Conservation (phyloP, 2,329 filamentous ascomycete genomes). For the Rhinocladiella similis region DNA sequence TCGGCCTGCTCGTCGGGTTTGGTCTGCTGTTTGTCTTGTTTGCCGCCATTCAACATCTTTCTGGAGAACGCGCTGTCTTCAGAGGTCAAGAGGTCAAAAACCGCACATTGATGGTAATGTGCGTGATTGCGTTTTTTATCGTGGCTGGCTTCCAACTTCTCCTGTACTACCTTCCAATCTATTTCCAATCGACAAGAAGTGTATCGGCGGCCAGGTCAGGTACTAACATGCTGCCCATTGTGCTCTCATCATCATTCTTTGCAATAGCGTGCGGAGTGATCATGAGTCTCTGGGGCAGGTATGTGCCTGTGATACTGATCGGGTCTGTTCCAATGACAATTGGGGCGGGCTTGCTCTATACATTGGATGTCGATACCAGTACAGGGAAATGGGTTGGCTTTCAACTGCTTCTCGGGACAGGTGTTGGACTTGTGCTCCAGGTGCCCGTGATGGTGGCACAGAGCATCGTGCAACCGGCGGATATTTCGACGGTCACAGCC, state of each 20-base stretch:
- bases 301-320: slow-evolving; percentile 29
- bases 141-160: slow-evolving; percentile 37
- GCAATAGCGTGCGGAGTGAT: slow-evolving; percentile 35
- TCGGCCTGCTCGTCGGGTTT: slow-evolving; percentile 33
- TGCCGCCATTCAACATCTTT: slow-evolving; percentile 33
- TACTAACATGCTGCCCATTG: slow-evolving; percentile 43
- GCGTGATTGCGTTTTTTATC: slow-evolving; percentile 38
- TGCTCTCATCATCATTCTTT: slow-evolving; percentile 37
- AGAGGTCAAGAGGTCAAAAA: slow-evolving; percentile 37
- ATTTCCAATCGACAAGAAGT: slow-evolving; percentile 46
- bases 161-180: slow-evolving; percentile 46
- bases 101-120: slow-evolving; percentile 36
- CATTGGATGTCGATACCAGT: slow-evolving; percentile 29
- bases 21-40: slow-evolving; percentile 25
- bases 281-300: slow-evolving; percentile 30
- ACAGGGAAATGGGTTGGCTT: slow-evolving; percentile 39
- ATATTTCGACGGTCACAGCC: slow-evolving; percentile 31
- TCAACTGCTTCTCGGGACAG: slow-evolving; percentile 35
- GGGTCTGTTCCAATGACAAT: slow-evolving; percentile 29
- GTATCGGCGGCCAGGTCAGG: slow-evolving; percentile 38
- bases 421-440: slow-evolving; percentile 30
- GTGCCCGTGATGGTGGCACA: slow-evolving; percentile 30
- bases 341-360: slow-evolving; percentile 36
- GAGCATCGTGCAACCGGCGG: slow-evolving; percentile 26
- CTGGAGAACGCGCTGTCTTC: slow-evolving; percentile 43